A percentile compares a stretch with the other conserved stretches of the same genome.
phyloP scores from a whole-genome alignment of 1,139 yeast species.

The Scheffersomyces insectosa region DNA sequence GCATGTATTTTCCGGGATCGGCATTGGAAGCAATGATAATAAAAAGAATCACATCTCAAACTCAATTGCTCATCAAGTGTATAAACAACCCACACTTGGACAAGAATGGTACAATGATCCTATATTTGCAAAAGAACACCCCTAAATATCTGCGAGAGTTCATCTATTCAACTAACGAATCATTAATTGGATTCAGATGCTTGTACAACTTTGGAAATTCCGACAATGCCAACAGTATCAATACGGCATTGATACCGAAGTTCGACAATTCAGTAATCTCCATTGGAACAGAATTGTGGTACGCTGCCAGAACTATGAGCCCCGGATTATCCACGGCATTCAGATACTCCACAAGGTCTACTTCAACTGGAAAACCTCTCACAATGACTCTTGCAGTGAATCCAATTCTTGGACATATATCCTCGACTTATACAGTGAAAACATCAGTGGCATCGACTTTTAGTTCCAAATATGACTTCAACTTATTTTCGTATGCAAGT shows the following conservation, averaged over 20 bases:
- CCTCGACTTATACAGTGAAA: slow-evolving; percentile 85
- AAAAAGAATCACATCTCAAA: slow-evolving; percentile 56
- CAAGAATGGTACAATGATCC: slow-evolving; percentile 59
- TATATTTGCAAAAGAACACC: slow-evolving; percentile 69
- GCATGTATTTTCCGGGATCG: slow-evolving; percentile 86
- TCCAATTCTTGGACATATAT: slow-evolving; percentile 88
- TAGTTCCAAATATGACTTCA: slow-evolving; percentile 85
- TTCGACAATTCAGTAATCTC: slow-evolving; percentile 57
- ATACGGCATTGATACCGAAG: slow-evolving; percentile 29
- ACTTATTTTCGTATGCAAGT: slow-evolving; percentile 86
- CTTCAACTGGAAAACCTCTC: slow-evolving; percentile 84
- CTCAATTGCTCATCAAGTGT: slow-evolving; percentile 74
- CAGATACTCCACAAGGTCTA: slow-evolving; percentile 82
- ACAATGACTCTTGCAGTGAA: slow-evolving; percentile 86
- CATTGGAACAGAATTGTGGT: slow-evolving; percentile 87
- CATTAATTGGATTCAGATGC: slow-evolving; percentile 79
- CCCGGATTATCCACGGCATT: slow-evolving; percentile 85
- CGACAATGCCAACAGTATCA: slow-evolving; percentile 16
- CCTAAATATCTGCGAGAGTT: slow-evolving; percentile 72
- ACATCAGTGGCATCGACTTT: slow-evolving; percentile 78
- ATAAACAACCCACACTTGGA: slow-evolving; percentile 68
- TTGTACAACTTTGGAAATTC: slow-evolving; percentile 66
- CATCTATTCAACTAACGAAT: slow-evolving; percentile 85
- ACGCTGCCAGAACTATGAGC: slow-evolving; percentile 79
- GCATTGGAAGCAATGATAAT: slow-evolving; percentile 87